Conservation (phyloP, 2,329 filamentous ascomycete genomes). For the Penicillium glabrum region DNA sequence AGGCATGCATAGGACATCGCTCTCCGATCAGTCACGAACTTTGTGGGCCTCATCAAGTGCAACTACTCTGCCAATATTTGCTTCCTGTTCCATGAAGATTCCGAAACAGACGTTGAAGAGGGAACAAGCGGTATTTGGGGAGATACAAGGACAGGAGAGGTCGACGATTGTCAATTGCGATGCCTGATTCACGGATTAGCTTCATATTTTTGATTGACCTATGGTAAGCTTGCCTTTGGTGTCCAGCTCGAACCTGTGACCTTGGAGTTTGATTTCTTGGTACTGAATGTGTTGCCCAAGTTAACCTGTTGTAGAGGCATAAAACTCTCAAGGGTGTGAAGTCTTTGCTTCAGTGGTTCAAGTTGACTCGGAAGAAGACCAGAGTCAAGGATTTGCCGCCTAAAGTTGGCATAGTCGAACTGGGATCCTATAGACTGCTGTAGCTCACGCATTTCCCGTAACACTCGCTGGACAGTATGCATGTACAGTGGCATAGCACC, state of each 20-base stretch:
- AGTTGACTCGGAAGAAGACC: constrained; percentile 51
- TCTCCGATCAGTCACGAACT: constrained; percentile 31
- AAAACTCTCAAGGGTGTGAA: neutral
- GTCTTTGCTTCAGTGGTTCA: neutral
- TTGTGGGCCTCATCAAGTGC: constrained; percentile 79
- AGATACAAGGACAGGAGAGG: constrained; percentile 70
- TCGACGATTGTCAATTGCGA: constrained; percentile 64
- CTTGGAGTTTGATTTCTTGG: neutral
- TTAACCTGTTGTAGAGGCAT: neutral
- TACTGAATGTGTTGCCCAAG: neutral
- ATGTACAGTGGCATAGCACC: neutral
- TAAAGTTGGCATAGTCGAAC: constrained; percentile 51
- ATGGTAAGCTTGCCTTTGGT: constrained; percentile 49
- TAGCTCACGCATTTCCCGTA: constrained; percentile 51
- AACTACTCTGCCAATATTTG: constrained; percentile 57
- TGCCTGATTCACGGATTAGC: neutral
- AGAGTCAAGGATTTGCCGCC: constrained; percentile 33
- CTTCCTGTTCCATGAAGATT: constrained; percentile 61
- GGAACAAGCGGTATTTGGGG: constrained; percentile 64
- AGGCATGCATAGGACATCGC: too few species aligned
- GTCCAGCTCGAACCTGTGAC: constrained; percentile 6
- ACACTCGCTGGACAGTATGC: constrained; percentile 30
- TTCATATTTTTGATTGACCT: neutral
- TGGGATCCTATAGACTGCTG: constrained; percentile 25
- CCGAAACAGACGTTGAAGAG: constrained; percentile 72